Conservation (phyloP, 1,284 basidiomycete genomes). For the Pseudozyma sp. region DNA sequence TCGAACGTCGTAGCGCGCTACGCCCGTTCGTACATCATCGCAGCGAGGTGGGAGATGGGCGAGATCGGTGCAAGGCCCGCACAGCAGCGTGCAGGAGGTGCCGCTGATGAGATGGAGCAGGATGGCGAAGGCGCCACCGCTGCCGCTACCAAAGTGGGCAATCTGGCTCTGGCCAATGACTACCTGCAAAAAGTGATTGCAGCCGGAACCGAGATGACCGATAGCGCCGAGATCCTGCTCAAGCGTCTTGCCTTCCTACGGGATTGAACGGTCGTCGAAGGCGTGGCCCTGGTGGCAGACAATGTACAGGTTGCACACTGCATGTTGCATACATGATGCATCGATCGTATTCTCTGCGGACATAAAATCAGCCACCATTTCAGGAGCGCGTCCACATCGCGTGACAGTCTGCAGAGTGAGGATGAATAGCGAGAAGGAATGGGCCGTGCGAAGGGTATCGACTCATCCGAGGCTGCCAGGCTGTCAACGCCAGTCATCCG, state of each 20-base stretch:
- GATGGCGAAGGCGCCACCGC: conserved; percentile 10
- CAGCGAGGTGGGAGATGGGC: conserved; percentile 66
- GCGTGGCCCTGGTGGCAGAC: no score
- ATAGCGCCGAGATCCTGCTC: conserved; percentile 63
- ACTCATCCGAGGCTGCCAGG: no score
- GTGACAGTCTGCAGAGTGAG: not conserved
- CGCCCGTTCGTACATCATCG: conserved; percentile 60
- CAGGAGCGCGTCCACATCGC: not conserved
- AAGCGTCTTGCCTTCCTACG: conserved; percentile 57
- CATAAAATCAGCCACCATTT: no score
- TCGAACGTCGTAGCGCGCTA: conserved; percentile 56
- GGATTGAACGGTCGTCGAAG: conserved; percentile 18
- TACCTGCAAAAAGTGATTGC: conserved; percentile 65
- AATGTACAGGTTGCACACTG: no score
- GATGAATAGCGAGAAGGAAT: no score
- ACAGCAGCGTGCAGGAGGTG: conserved; percentile 8
- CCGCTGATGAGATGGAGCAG: conserved; percentile 31
- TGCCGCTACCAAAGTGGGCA: conserved; percentile 34
- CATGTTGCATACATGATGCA: no score
- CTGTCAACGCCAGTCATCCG: not conserved
- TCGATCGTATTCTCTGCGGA: no score
- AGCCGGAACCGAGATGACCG: conserved; percentile 62
- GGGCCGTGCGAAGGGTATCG: no score
- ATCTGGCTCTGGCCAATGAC: conserved; percentile 60
- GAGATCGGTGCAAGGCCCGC: conserved; percentile 50